Evolutionary conservation across 768 basidiomycete genomes (phyloP), one percentile per base, ranked within the genome.

Genomic region (Tricholoma furcatifolium): DNA sequence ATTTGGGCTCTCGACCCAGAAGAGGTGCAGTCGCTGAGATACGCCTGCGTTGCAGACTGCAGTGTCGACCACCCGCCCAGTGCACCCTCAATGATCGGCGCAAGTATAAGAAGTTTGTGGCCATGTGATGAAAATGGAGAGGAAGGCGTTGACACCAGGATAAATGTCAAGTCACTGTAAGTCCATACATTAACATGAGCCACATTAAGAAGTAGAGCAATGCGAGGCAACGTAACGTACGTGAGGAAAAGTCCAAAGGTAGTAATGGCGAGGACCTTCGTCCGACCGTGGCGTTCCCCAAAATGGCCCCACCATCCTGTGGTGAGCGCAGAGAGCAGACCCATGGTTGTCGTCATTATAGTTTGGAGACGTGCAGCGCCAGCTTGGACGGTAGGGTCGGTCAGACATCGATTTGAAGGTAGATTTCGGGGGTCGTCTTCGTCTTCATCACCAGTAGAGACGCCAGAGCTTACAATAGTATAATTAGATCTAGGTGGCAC

Each of bases 241-340:
- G 74, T 71, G 50, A 70, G 62, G 60, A 76, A 68, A 15, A 74
- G 52, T 15, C 94, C 92, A 21, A 88, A 64, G 0, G 88, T 82
- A 9, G 85, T 71, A 23, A 86, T 73, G 6, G 88, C 85, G 51
- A 96, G 80, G 20, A 95, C 85, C 47, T 76, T 81, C 2, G 86
- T 92, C 42, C 94, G 76, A 12, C 94, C 94, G 58, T 86, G 70
- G 18, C 83, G 75, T 64, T 96, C 91, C 24, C 90, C 83, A 48
- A 87, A 87, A 51, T 82, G 82, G 24, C 91, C 91, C 94, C 94
- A 97, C 82, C 86, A 93, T 2, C 87, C 89, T 0, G 92, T 91
- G 5, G 91, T 94, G 24, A 95, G 67, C 0, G 91, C 92, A 17
- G 88, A 87, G 12, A 97, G 77, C 4, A 84, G 59, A 6, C 94